phyloP scores from a whole-genome alignment of 2,329 filamentous ascomycete genomes.

The Sordariomycetes sp. region DNA sequence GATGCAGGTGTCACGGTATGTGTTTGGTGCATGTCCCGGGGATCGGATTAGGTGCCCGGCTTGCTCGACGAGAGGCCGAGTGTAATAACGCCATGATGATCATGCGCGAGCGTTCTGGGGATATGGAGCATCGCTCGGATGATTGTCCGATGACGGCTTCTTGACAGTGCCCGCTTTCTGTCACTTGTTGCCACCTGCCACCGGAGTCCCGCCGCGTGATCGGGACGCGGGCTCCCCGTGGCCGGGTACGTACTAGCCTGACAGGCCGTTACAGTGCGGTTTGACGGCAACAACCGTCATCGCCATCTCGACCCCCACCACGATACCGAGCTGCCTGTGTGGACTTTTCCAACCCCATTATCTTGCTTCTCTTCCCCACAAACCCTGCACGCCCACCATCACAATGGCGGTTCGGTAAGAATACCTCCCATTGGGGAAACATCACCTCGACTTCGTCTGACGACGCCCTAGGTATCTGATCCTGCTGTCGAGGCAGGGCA shows the following conservation, averaged over 20 bases:
- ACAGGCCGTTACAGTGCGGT: background rate
- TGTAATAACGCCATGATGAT: background rate
- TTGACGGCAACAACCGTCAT: background rate
- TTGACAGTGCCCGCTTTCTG: background rate
- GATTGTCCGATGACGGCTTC: background rate
- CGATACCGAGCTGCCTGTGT: background rate
- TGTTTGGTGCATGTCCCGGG: background rate
- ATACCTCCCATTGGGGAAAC: slow-evolving; percentile 1
- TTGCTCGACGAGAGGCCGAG: background rate
- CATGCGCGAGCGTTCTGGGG: background rate
- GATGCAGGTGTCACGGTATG: background rate
- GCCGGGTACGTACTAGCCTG: background rate
- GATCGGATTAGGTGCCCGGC: background rate
- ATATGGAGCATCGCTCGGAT: background rate
- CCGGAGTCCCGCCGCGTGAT: background rate
- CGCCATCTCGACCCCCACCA: background rate
- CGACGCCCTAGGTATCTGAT: slow-evolving; percentile 68
- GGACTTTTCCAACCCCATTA: slow-evolving; percentile 2
- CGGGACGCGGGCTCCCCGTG: no score
- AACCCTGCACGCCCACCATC: slow-evolving; percentile 5
- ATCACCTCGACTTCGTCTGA: slow-evolving; percentile 8
- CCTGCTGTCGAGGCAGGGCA: slow-evolving; percentile 93
- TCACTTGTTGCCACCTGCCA: background rate
- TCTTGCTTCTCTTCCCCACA: background rate
- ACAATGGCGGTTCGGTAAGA: slow-evolving; percentile 32